These are phyloP conservation scores for Xerocomus spinulosus DNA, from an alignment of 768 basidiomycete species.

Conservation along the genomic window DNA sequence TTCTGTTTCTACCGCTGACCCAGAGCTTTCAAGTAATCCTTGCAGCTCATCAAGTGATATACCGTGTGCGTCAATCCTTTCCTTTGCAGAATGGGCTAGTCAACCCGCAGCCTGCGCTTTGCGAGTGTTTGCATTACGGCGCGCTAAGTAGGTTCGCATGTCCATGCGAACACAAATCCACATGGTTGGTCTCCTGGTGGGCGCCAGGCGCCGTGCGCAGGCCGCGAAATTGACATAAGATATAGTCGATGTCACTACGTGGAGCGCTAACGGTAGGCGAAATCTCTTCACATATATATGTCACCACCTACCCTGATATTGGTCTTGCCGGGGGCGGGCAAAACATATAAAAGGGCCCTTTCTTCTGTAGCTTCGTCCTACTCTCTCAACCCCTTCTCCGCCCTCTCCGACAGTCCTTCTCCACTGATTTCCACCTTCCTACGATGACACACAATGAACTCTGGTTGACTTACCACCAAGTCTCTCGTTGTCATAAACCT, in stretches of 20 bases:
- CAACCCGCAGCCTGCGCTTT: no score
- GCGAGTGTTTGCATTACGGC: not conserved
- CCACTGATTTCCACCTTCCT: slow-evolving; percentile 1
- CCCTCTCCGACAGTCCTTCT: not conserved
- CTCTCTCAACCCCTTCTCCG: not conserved
- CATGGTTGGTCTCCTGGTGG: no score
- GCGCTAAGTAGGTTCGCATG: not conserved
- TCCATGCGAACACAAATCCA: not conserved
- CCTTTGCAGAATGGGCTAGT: no score
- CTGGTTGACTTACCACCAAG: slow-evolving; percentile 47
- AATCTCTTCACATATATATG: not conserved
- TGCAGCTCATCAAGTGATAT: no score
- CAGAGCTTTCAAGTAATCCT: no score
- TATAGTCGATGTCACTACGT: not conserved
- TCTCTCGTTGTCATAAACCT: slow-evolving; percentile 39
- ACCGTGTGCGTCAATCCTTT: no score
- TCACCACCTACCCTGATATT: slow-evolving; percentile 1
- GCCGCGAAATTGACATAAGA: no score
- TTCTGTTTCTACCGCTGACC: no score
- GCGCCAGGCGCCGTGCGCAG: not conserved
- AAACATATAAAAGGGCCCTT: slow-evolving; percentile 9
- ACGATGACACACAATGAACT: slow-evolving; percentile 36
- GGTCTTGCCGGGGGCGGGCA: not conserved
- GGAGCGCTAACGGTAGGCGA: no score
- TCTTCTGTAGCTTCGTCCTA: not conserved